A percentile compares a stretch with the other conserved stretches of the same genome.
Conservation (phyloP, 495 filamentous ascomycete genomes). For the Penicillium taxi region DNA sequence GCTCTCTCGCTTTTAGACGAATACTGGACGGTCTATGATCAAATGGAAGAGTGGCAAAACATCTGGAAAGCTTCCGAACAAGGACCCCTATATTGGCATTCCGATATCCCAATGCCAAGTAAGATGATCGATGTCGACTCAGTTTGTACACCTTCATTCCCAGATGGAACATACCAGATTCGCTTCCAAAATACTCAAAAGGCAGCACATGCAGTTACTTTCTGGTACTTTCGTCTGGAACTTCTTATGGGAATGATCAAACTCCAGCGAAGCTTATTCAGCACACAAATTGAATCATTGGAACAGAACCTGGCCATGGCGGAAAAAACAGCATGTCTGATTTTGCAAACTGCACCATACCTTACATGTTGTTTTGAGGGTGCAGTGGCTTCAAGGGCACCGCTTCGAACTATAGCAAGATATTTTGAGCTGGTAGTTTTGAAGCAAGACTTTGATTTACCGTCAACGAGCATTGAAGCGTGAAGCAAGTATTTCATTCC, state of each 20-base stretch:
- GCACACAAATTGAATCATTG: not conserved
- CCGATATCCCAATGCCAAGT: not conserved
- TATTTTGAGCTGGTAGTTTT: not conserved
- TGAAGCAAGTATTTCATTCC: too few relatives aligned
- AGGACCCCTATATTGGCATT: not conserved
- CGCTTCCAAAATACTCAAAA: conserved; percentile 1
- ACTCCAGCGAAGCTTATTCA: not conserved
- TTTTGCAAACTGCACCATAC: not conserved
- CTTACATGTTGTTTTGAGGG: conserved; percentile 1
- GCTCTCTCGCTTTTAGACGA: not conserved
- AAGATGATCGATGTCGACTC: not conserved
- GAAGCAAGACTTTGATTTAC: not conserved
- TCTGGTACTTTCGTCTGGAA: not conserved
- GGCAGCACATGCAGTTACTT: not conserved
- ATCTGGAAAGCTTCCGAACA: not conserved
- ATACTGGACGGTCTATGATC: not conserved
- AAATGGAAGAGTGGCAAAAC: not conserved
- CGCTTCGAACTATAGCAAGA: not conserved
- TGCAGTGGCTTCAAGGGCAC: conserved; percentile 1
- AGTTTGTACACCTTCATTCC: not conserved
- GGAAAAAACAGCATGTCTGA: not conserved
- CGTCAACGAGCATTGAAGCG: too few relatives aligned
- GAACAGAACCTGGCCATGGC: not conserved
- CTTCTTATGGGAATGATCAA: conserved; percentile 1
- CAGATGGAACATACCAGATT: not conserved